Percentiles rank a stretch among this genome's conserved stretches.
Conservation (phyloP, 306 rosid species). For the Sicyos baderoa region DNA sequence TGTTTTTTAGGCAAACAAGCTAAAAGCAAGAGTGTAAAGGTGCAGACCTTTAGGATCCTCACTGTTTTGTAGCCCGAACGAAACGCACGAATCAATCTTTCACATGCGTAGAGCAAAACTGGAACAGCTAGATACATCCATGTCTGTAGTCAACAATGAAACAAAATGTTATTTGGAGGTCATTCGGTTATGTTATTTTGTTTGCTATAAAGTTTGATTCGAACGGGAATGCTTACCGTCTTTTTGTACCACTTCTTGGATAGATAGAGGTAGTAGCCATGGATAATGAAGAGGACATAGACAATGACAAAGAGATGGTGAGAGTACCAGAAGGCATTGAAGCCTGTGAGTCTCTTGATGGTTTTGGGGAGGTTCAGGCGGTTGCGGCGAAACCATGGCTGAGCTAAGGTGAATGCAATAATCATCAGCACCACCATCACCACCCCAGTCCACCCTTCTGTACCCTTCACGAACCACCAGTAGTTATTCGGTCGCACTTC, state of each 20-base stretch:
- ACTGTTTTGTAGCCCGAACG: conserved; percentile 66
- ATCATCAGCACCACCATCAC: conserved; percentile 71
- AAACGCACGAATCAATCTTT: conserved; percentile 70
- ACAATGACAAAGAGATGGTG: conserved; percentile 81
- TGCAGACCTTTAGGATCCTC: conserved; percentile 53
- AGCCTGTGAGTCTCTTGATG: conserved; percentile 67
- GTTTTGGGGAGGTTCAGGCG: conserved; percentile 52
- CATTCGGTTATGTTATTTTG: neutral
- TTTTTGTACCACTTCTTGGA: conserved; percentile 74
- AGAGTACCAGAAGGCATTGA: conserved; percentile 94
- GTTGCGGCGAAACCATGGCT: conserved; percentile 73
- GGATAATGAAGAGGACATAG: conserved; percentile 61
- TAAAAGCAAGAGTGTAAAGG: neutral
- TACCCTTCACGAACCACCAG: conserved; percentile 97
- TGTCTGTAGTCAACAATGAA: conserved; percentile 33
- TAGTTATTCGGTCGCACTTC: conserved; percentile 47
- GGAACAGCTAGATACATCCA: conserved; percentile 89
- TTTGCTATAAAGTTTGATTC: neutral
- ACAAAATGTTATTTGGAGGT: neutral
- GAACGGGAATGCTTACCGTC: conserved; percentile 41
- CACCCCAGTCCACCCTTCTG: conserved; percentile 82
- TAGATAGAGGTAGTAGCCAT: conserved; percentile 71
- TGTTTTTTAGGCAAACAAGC: neutral
- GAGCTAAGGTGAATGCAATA: conserved; percentile 67
- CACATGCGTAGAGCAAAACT: conserved; percentile 56